These are phyloP conservation scores for Kodamaea kaohsiungensis DNA, from an alignment of 805 yeast species.

Conservation along the genomic window DNA sequence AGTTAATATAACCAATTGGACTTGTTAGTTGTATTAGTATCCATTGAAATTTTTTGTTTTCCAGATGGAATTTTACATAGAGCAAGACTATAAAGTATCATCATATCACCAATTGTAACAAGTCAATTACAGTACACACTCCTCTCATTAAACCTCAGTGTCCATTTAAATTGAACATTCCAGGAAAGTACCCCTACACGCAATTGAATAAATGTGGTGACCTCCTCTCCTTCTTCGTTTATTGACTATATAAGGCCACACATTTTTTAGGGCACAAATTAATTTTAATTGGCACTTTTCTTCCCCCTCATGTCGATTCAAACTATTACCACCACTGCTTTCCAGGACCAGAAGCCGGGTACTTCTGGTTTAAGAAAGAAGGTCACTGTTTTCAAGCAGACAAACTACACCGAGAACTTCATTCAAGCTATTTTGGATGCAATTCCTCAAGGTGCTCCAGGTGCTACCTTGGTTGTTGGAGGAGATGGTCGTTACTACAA, in stretches of 20 bases:
- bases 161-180: not conserved
- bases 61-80: not conserved
- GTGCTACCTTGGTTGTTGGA: slow-evolving; percentile 82
- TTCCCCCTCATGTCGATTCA: slow-evolving; percentile 12
- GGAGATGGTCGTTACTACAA: slow-evolving; percentile 97
- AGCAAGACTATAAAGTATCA: not conserved
- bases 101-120: not conserved
- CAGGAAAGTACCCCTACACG: not conserved
- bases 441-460: slow-evolving; percentile 84
- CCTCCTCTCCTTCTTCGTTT: not conserved
- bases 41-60: no score
- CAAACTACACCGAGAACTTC: slow-evolving; percentile 88
- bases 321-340: slow-evolving; percentile 65
- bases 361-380: slow-evolving; percentile 95
- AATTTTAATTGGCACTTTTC: not conserved
- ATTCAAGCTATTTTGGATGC: slow-evolving; percentile 82
- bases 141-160: not conserved
- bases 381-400: slow-evolving; percentile 78
- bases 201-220: not conserved
- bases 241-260: not conserved
- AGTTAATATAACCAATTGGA: not conserved
- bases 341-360: slow-evolving; percentile 93
- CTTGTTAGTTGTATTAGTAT: no score
- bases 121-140: not conserved
- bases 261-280: not conserved